Base-by-base conservation (phyloP, 2,329 filamentous ascomycete species). In the Venturia pyrina region DNA sequence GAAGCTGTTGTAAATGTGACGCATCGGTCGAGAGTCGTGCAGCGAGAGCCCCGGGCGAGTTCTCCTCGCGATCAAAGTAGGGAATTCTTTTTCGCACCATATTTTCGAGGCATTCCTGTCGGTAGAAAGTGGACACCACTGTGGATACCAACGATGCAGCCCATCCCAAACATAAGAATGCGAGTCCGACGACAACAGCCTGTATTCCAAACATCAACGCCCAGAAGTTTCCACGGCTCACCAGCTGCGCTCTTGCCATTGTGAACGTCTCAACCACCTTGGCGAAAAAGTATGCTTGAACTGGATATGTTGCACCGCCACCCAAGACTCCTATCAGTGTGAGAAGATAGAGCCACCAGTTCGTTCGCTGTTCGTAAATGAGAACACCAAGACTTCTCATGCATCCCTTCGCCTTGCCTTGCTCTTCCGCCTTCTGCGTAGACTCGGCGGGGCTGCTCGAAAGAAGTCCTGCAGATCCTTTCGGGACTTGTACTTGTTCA, bases 131-230 rank as follows among this genome's bases (percentile, higher is more conserved):
- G 8, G 82, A 78, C 6, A 84, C 80, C 60, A 63, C 44, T 53
- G 50, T 48, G 28, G 50, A 63, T 17, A 65, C 53, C 63, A 43
- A 21, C 24, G 59, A 65, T 19, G 56, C 69, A 6, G 73, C 69
- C 44, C 68, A 72, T 7, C 77, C 78, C 8, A 85, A 74, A 34
- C 78, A 66, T 68, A 84, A 83, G 72, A 88, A 88, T 19, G 80
- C 75, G 0, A 82, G 1, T 1, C 83, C 83, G 8, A 81, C 75
- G 10, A 75, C 80, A 6, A 83, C 76, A 2, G 86, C 86, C 40
- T 88, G 76, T 0, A 85, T 74, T 21, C 84, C 78, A 78, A 86
- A 89, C 84, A 89, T 89, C 68, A 86, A 78, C 0, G 85, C 81
- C 84, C 84, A 89, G 72, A 88, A 89, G 62, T 82, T 79, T 44